phyloP scores from a whole-genome alignment of 2,329 filamentous ascomycete species.

The Hypoxylon sp. region DNA sequence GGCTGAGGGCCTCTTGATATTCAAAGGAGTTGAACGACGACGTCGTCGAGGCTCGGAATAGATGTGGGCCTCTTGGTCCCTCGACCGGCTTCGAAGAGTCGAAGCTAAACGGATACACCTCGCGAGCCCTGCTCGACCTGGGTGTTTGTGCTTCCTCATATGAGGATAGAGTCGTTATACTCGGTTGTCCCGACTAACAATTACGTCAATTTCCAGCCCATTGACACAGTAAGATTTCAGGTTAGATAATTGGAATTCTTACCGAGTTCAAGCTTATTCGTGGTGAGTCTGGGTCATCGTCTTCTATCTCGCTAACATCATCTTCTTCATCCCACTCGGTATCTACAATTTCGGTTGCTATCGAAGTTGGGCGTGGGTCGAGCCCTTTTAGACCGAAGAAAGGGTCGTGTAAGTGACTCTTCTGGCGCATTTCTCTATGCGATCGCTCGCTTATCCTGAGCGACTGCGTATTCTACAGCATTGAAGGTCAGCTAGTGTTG shows the following conservation, averaged over 20 bases:
- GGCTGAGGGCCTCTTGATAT: slow-evolving; percentile 70
- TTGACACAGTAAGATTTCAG: background rate
- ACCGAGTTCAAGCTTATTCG: slow-evolving; percentile 80
- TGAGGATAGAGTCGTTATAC: slow-evolving; percentile 88
- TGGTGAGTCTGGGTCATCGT: slow-evolving; percentile 71
- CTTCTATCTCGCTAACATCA: slow-evolving; percentile 71
- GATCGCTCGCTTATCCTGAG: slow-evolving; percentile 53
- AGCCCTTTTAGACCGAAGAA: slow-evolving; percentile 73
- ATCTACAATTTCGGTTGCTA: slow-evolving; percentile 83
- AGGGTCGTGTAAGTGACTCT: slow-evolving; percentile 66
- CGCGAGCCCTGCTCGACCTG: slow-evolving; percentile 73
- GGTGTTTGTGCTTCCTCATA: slow-evolving; percentile 89
- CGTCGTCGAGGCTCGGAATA: slow-evolving; percentile 80
- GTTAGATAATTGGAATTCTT: slow-evolving; percentile 56
- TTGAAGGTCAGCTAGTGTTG: slow-evolving; percentile 32
- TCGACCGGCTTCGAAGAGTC: slow-evolving; percentile 76
- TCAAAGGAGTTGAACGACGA: slow-evolving; percentile 66
- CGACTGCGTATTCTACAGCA: slow-evolving; percentile 50
- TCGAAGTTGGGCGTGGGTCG: slow-evolving; percentile 74
- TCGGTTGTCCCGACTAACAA: slow-evolving; percentile 76
- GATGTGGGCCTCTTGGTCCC: slow-evolving; percentile 87
- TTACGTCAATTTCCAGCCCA: slow-evolving; percentile 23
- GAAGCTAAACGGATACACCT: slow-evolving; percentile 73
- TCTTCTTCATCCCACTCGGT: slow-evolving; percentile 83
- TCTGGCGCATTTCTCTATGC: slow-evolving; percentile 68